These are phyloP conservation scores for Nyctanthes arbortristis DNA, from an alignment of 257 asterid genomes.

Conservation along the genomic window DNA sequence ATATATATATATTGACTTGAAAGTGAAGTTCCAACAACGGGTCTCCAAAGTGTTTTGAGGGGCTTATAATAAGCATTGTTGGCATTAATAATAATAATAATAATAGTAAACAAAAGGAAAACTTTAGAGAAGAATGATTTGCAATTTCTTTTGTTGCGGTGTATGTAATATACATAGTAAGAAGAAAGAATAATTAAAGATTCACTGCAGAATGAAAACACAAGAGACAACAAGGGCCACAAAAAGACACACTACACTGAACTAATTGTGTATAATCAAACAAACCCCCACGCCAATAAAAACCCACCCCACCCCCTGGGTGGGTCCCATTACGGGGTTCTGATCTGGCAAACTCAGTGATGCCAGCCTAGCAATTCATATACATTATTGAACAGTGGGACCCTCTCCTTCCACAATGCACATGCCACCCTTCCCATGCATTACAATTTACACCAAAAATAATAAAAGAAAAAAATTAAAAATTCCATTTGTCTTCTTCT, in stretches of 20 bases:
- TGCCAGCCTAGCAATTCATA: constrained; percentile 84
- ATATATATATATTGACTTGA: too few relatives aligned
- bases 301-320: constrained; percentile 8
- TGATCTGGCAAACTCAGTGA: constrained; percentile 89
- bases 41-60: too few relatives aligned
- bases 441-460: constrained; percentile 26
- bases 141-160: constrained; percentile 35
- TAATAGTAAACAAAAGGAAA: too few relatives aligned
- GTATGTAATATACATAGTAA: constrained; percentile 27
- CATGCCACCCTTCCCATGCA: constrained; percentile 63
- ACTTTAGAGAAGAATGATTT: constrained; percentile 47
- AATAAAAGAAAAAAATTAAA: not conserved
- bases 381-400: constrained; percentile 67
- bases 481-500: constrained; percentile 41
- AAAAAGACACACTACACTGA: constrained; percentile 23
- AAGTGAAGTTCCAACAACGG: too few relatives aligned
- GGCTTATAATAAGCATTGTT: too few relatives aligned
- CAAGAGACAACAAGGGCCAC: constrained; percentile 60
- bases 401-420: constrained; percentile 56
- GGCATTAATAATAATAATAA: too few relatives aligned
- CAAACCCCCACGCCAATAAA: not conserved
- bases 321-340: constrained; percentile 49
- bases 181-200: constrained; percentile 33
- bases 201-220: constrained; percentile 21
- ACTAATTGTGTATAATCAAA: not conserved